These are phyloP conservation scores for Chlorociboria aeruginascens DNA, from an alignment of 495 filamentous ascomycete genomes.

Conservation along the genomic window DNA sequence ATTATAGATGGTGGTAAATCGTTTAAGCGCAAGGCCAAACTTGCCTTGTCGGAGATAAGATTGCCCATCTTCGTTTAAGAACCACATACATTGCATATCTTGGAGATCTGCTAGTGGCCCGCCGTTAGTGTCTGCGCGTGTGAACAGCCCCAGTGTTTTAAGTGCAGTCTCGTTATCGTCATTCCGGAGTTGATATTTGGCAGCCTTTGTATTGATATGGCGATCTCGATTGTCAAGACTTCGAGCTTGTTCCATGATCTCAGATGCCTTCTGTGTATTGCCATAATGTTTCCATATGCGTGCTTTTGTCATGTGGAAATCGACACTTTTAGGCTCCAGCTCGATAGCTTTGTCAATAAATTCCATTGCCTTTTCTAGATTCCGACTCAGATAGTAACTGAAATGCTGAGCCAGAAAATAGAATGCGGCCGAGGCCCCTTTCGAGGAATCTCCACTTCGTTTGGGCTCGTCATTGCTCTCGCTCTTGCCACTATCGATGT, in stretches of 20 bases:
- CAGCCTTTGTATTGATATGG: conserved; percentile 96
- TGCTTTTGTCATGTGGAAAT: conserved; percentile 91
- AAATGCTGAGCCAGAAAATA: conserved; percentile 97
- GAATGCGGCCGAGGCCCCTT: conserved; percentile 63
- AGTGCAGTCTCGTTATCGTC: conserved; percentile 76
- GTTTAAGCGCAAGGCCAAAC: conserved; percentile 77
- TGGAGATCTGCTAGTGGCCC: conserved; percentile 83
- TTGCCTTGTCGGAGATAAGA: conserved; percentile 76
- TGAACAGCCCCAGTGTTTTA: conserved; percentile 89
- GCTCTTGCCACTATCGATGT: conserved; percentile 35
- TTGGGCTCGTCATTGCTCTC: conserved; percentile 37
- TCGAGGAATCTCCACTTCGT: conserved; percentile 40
- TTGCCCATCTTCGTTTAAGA: conserved; percentile 87
- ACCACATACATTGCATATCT: conserved; percentile 99
- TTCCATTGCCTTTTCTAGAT: conserved; percentile 68
- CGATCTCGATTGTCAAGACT: conserved; percentile 78
- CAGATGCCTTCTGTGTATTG: conserved; percentile 64
- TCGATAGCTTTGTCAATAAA: conserved; percentile 77
- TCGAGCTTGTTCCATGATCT: conserved; percentile 81
- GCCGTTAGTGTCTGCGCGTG: conserved; percentile 69
- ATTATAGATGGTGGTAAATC: conserved; percentile 73
- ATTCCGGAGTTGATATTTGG: conserved; percentile 93
- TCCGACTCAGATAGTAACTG: conserved; percentile 78
- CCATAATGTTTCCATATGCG: conserved; percentile 91
- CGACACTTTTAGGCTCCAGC: conserved; percentile 63